Percentiles rank a stretch among this genome's conserved stretches.
phyloP scores from a whole-genome alignment of 306 rosid species.

The Calophaca sinica region DNA sequence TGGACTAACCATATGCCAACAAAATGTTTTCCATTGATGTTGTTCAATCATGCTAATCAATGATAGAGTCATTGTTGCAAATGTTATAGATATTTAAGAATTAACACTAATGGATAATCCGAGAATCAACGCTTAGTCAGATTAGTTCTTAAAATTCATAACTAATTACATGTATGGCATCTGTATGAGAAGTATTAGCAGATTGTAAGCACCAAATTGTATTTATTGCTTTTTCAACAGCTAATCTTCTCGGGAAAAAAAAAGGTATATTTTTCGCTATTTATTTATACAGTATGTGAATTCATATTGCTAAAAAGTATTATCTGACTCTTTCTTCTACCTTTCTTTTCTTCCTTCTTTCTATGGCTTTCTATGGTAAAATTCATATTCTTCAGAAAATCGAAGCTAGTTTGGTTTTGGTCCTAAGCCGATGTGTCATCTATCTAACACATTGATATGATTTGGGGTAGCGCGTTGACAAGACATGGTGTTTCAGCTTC shows the following conservation, averaged over 20 bases:
- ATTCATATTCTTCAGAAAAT: constrained; percentile 35
- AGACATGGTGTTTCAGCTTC: constrained; percentile 76
- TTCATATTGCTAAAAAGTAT: constrained; percentile 7
- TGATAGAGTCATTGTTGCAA: too few relatives aligned
- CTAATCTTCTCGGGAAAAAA: constrained; percentile 17
- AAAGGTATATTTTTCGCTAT: constrained; percentile 10
- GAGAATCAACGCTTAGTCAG: too few relatives aligned
- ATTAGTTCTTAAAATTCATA: too few relatives aligned
- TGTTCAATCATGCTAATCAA: too few relatives aligned
- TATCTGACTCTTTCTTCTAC: constrained; percentile 5
- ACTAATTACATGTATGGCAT: too few relatives aligned
- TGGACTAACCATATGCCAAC: too few relatives aligned
- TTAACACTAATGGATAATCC: too few relatives aligned
- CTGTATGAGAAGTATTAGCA: too few relatives aligned
- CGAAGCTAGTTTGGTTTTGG: neutral
- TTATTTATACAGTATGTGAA: constrained; percentile 34
- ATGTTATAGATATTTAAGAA: too few relatives aligned
- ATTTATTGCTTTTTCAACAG: constrained; percentile 27
- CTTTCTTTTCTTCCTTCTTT: constrained; percentile 3
- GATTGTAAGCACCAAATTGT: neutral
- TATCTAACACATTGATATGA: constrained; percentile 63
- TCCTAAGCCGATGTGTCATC: constrained; percentile 18
- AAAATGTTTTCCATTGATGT: too few relatives aligned
- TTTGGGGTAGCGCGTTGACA: constrained; percentile 61
- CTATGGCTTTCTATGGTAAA: constrained; percentile 12